Evolutionary conservation across 345 rosid species (phyloP).

Genomic region (Xanthoceras sorbifolium): DNA sequence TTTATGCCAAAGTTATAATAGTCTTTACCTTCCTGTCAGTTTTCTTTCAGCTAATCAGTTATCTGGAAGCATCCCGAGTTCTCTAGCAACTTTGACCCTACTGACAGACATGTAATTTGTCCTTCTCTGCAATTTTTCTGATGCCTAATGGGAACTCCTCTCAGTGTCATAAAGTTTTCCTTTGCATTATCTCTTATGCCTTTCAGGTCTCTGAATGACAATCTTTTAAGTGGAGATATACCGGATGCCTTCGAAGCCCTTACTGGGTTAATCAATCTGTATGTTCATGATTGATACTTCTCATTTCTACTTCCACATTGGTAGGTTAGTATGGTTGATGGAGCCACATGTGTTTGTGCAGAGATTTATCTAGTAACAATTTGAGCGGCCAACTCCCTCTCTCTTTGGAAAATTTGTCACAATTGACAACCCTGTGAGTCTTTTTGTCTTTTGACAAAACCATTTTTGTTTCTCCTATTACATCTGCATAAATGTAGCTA

Average conservation of each 20-base stretch:
- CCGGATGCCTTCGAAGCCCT: conserved; percentile 79
- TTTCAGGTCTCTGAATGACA: conserved; percentile 82
- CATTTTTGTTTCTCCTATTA: not conserved
- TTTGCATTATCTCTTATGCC: conserved; percentile 8
- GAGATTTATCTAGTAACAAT: conserved; percentile 85
- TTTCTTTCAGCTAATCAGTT: conserved; percentile 91
- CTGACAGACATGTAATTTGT: conserved; percentile 70
- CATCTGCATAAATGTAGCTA: conserved; percentile 25
- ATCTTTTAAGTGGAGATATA: conserved; percentile 79
- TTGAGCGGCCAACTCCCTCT: conserved; percentile 83
- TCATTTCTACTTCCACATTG: conserved; percentile 10
- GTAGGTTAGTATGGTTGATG: conserved; percentile 19
- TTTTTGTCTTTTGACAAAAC: not conserved
- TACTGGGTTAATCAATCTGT: conserved; percentile 79
- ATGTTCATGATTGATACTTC: conserved; percentile 35
- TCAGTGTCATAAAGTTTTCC: conserved; percentile 4
- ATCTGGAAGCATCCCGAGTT: conserved; percentile 89
- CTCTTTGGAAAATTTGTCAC: conserved; percentile 59
- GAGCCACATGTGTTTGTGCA: conserved; percentile 39
- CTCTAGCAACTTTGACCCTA: conserved; percentile 58
- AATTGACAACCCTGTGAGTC: conserved; percentile 81
- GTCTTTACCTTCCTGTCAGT: conserved; percentile 59
- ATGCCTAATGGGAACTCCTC: conserved; percentile 14
- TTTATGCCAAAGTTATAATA: conserved; percentile 31
- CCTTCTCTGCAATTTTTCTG: conserved; percentile 13